Conservation (phyloP, 768 basidiomycete genomes). For the Lyophyllum atratum region DNA sequence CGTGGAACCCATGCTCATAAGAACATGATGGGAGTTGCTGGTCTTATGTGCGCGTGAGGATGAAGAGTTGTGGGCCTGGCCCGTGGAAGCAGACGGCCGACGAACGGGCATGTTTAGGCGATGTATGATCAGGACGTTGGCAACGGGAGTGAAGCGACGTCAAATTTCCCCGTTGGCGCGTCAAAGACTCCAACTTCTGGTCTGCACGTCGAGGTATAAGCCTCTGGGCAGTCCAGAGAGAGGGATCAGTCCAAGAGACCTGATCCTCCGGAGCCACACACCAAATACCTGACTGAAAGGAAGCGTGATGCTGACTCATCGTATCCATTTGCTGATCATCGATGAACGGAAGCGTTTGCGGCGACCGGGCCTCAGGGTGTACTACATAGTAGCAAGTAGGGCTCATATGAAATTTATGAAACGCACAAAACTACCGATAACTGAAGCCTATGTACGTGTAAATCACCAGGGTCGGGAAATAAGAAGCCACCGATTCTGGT, state of each 20-base stretch:
- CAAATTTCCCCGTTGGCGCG: conserved; percentile 5
- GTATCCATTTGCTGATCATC: conserved; percentile 6
- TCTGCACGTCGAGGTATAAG: conserved; percentile 16
- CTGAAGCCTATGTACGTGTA: conserved; percentile 1
- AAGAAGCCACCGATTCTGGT: neutral
- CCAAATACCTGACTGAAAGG: conserved; percentile 21
- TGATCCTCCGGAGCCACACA: conserved; percentile 16
- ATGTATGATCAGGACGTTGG: conserved; percentile 12
- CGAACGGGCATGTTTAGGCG: conserved; percentile 47
- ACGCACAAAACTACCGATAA: neutral
- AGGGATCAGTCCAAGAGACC: conserved; percentile 25
- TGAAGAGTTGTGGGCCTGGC: conserved; percentile 21
- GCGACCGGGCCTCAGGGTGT: too few species aligned
- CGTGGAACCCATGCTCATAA: conserved; percentile 18
- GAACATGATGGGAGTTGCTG: conserved; percentile 59
- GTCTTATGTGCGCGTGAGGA: conserved; percentile 58
- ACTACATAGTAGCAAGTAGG: too few species aligned
- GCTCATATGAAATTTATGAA: neutral
- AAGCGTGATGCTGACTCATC: conserved; percentile 27
- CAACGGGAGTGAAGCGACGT: conserved; percentile 2
- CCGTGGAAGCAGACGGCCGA: conserved; percentile 61
- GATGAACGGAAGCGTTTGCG: neutral
- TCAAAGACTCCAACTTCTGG: neutral
- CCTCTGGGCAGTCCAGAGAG: conserved; percentile 20
- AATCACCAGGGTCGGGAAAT: neutral